phyloP scores from a whole-genome alignment of 768 basidiomycete species.

The Mycena epipterygia region DNA sequence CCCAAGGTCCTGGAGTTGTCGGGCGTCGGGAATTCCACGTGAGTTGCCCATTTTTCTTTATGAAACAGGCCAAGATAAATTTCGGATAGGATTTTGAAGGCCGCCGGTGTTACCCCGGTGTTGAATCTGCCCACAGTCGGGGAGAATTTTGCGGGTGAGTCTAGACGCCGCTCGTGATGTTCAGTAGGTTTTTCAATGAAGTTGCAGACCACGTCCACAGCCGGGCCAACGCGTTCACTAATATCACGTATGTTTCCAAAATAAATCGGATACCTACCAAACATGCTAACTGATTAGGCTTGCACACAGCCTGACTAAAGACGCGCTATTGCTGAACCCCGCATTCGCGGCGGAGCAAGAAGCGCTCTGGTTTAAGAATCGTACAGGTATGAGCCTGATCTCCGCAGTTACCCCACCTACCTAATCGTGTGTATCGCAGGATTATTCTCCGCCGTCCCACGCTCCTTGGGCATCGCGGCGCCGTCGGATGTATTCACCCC shows the following conservation, averaged over 20 bases:
- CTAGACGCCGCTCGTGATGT: neutral
- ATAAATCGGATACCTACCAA: neutral
- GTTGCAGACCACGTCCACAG: constrained; percentile 49
- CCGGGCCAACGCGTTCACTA: constrained; percentile 50
- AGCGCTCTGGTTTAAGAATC: constrained; percentile 45
- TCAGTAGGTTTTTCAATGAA: neutral
- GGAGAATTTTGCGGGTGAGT: constrained; percentile 51
- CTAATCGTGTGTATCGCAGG: constrained; percentile 26
- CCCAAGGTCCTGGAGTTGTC: constrained; percentile 52
- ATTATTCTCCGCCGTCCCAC: constrained; percentile 46
- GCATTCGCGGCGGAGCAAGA: constrained; percentile 40
- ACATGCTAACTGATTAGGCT: neutral
- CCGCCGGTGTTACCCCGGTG: constrained; percentile 57
- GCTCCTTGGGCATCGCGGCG: constrained; percentile 45
- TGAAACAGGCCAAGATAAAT: neutral
- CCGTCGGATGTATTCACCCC: constrained; percentile 44
- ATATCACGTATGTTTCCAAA: constrained; percentile 40
- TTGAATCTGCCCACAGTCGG: constrained; percentile 66
- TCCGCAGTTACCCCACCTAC: neutral
- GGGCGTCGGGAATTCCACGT: constrained; percentile 51
- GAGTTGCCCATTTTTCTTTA: constrained; percentile 8
- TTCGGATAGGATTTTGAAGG: constrained; percentile 52
- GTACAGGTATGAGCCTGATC: constrained; percentile 45
- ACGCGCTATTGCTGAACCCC: constrained; percentile 41
- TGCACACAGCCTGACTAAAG: constrained; percentile 45